Conservation (phyloP, 176 grass and related monocot species). For the Oryza meridionalis region DNA sequence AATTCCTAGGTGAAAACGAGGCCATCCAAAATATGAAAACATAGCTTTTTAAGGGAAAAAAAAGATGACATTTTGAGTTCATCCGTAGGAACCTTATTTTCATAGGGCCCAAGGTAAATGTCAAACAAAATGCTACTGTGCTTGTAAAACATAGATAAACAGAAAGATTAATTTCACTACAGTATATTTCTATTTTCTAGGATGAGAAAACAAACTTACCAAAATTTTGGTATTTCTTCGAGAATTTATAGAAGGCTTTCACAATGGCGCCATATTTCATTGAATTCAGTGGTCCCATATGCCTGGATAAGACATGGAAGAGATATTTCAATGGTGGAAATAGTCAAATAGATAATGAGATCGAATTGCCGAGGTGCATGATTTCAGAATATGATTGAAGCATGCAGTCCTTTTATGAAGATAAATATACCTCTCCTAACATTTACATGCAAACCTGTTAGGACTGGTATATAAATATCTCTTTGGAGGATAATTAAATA, state of each 20-base stretch:
- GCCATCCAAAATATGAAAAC: neutral
- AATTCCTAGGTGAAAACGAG: neutral
- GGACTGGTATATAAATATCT: neutral
- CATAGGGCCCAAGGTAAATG: constrained; percentile 2
- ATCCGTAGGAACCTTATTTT: neutral
- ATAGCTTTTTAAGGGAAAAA: neutral
- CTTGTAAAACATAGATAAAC: neutral
- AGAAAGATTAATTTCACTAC: neutral
- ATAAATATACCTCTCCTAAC: neutral
- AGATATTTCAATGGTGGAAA: neutral
- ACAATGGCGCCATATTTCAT: constrained; percentile 74
- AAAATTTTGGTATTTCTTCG: constrained; percentile 92
- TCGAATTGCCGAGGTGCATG: constrained; percentile 6
- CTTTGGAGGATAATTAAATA: neutral
- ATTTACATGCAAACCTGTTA: neutral
- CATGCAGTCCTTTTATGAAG: neutral
- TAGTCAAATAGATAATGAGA: constrained; percentile 5
- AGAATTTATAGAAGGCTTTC: constrained; percentile 84
- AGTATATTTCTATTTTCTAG: neutral
- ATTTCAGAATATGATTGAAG: constrained; percentile 7
- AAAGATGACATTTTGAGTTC: neutral
- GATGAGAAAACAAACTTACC: constrained; percentile 48
- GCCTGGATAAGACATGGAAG: constrained; percentile 49
- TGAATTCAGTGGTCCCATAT: constrained; percentile 83
- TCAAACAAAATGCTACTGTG: neutral